Evolutionary conservation across 2,329 filamentous ascomycete genomes (phyloP), one percentile per base, ranked within the genome.

Genomic region (Colletotrichum sp.): DNA sequence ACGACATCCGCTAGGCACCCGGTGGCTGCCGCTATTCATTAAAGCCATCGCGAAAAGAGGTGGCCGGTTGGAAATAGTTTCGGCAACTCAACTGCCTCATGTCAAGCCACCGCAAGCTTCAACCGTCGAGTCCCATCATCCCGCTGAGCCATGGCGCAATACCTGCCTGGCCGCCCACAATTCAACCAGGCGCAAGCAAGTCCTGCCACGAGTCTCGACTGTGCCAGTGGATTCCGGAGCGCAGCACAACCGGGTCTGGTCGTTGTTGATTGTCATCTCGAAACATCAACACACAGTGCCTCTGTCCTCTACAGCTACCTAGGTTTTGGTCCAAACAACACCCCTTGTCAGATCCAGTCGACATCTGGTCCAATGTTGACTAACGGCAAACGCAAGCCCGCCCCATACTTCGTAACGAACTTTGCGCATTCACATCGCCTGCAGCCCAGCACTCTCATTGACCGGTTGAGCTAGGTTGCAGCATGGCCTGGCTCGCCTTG

Each of bases 351-450:
- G 22, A 68, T 36, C 57, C 68, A 64, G 34, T 68, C 27, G 70
- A 52, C 59, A 64, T 75, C 70, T 65, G 73, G 59, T 75, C 73
- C 71, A 68, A 75, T 73, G 32, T 73, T 73, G 73, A 73, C 73
- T 68, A 73, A 75, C 70, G 34, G 57, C 64, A 73, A 75, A 73
- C 73, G 70, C 71, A 75, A 75, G 73, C 68, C 63, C 60, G 71
- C 69, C 44, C 70, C 69, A 64, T 73, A 73, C 69, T 75, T 75
- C 44, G 70, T 36, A 68, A 68, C 73, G 73, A 75, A 75, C 70
- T 68, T 64, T 75, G 59, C 70, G 44, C 64, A 65, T 48, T 57
- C 69, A 65, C 63, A 19, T 67, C 61, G 52, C 36, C 72, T 75
- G 72, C 72, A 68, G 68, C 69, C 36, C 63, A 68, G 63, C 30